Evolutionary conservation across 108 stramenopile species (phyloP).

Genomic region (Skeletonema menzelii): DNA sequence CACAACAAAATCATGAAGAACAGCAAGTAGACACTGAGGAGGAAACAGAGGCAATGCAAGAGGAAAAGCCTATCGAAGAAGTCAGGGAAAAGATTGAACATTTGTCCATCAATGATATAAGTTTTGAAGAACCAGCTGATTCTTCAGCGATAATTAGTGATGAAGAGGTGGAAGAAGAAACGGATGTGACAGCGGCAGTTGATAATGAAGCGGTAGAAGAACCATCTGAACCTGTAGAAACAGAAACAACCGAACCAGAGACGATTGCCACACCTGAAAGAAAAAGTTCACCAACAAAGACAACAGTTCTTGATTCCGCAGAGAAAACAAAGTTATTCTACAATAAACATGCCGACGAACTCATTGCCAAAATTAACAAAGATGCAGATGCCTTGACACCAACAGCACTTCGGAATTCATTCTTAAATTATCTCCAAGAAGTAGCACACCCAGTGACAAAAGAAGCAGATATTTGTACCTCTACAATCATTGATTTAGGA

Average conservation of each 20-base stretch:
- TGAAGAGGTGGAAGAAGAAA: not conserved
- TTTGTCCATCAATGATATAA: constrained; percentile 9
- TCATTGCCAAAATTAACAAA: constrained; percentile 1
- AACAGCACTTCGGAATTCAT: constrained; percentile 10
- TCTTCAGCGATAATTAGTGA: not conserved
- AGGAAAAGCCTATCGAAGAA: constrained; percentile 15
- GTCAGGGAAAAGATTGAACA: constrained; percentile 13
- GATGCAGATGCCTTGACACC: not conserved
- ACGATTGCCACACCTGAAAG: not conserved
- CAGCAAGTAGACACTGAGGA: not conserved
- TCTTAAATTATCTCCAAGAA: constrained; percentile 9
- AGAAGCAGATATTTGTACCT: not conserved
- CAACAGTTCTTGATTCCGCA: not conserved
- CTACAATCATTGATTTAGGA: constrained; percentile 31
- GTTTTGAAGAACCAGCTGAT: not conserved
- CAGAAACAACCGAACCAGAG: not conserved
- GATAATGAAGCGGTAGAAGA: not conserved
- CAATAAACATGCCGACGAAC: constrained; percentile 18
- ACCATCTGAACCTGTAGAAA: not conserved
- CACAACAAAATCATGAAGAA: not conserved
- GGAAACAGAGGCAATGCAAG: not conserved
- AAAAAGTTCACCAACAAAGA: not conserved
- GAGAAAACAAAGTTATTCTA: constrained; percentile 31
- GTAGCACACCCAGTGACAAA: not conserved
- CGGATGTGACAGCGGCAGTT: not conserved